These are phyloP conservation scores for Colletotrichum spaethianum DNA, from an alignment of 2,329 filamentous ascomycete species.

Conservation along the genomic window DNA sequence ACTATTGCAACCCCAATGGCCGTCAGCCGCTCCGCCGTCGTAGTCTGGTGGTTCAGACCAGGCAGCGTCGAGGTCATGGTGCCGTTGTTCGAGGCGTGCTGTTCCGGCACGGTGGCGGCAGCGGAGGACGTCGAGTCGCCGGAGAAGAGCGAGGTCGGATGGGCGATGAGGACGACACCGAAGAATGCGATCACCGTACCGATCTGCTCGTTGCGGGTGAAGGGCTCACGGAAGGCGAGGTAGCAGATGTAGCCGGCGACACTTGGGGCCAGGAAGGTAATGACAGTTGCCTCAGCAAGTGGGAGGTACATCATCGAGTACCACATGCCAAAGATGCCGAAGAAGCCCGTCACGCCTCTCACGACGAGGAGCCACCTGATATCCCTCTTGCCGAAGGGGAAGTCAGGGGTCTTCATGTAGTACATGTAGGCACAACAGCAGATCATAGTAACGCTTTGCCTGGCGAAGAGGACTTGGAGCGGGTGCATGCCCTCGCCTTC, in stretches of 20 bases:
- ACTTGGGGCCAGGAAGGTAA: slow-evolving; percentile 88
- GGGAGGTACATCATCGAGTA: slow-evolving; percentile 80
- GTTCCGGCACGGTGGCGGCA: slow-evolving; percentile 35
- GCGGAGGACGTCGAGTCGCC: slow-evolving; percentile 43
- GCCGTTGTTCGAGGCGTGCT: slow-evolving; percentile 36
- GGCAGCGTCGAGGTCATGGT: slow-evolving; percentile 45
- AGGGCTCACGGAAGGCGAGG: slow-evolving; percentile 80
- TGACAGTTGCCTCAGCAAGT: slow-evolving; percentile 88
- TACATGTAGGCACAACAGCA: slow-evolving; percentile 82
- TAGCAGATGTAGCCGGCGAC: slow-evolving; percentile 87
- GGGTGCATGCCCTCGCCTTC: slow-evolving; percentile 82
- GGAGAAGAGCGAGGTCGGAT: slow-evolving; percentile 72
- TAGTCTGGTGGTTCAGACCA: slow-evolving; percentile 57
- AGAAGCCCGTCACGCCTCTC: slow-evolving; percentile 79
- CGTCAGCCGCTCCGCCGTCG: slow-evolving; percentile 74
- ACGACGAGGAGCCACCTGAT: slow-evolving; percentile 78
- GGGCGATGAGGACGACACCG: slow-evolving; percentile 87
- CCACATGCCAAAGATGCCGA: slow-evolving; percentile 85
- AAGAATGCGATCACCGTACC: slow-evolving; percentile 81
- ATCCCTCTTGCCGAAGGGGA: slow-evolving; percentile 77
- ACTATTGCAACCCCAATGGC: slow-evolving; percentile 81
- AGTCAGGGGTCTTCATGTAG: slow-evolving; percentile 75
- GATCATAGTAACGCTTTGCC: slow-evolving; percentile 81
- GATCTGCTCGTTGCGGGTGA: slow-evolving; percentile 82
- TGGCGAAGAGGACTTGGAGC: slow-evolving; percentile 85